These are phyloP conservation scores for Amaranthus cruentus DNA, from an alignment of 148 eudicot genomes.

Conservation along the genomic window DNA sequence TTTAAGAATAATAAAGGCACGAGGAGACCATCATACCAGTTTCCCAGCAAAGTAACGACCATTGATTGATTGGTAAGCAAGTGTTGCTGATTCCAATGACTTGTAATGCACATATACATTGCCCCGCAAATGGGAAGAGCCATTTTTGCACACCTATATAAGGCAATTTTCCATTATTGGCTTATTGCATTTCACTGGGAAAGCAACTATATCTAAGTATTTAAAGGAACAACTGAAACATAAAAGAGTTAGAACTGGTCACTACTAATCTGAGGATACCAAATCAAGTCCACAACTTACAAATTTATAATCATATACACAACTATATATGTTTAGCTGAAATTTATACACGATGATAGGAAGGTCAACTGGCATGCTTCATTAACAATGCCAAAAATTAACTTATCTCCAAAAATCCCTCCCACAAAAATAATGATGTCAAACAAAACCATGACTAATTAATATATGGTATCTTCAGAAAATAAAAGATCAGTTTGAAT, in stretches of 20 bases:
- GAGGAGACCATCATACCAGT: conserved; percentile 44
- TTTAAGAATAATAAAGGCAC: background rate
- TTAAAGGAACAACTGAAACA: background rate
- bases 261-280: background rate
- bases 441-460: background rate
- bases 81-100: conserved; percentile 71
- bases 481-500: background rate
- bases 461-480: background rate
- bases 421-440: background rate
- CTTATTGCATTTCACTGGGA: background rate
- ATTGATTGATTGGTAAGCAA: conserved; percentile 69
- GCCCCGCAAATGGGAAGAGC: conserved; percentile 87
- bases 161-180: background rate
- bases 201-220: conserved; percentile 2
- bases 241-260: background rate
- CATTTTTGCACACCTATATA: conserved; percentile 84
- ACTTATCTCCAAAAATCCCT: background rate
- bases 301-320: background rate
- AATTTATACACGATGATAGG: background rate
- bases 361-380: background rate
- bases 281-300: background rate
- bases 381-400: background rate
- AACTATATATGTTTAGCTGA: background rate
- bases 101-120: conserved; percentile 89
- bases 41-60: conserved; percentile 96